Conservation (phyloP, 2,329 filamentous ascomycete genomes). For the Colletotrichum sp. region DNA sequence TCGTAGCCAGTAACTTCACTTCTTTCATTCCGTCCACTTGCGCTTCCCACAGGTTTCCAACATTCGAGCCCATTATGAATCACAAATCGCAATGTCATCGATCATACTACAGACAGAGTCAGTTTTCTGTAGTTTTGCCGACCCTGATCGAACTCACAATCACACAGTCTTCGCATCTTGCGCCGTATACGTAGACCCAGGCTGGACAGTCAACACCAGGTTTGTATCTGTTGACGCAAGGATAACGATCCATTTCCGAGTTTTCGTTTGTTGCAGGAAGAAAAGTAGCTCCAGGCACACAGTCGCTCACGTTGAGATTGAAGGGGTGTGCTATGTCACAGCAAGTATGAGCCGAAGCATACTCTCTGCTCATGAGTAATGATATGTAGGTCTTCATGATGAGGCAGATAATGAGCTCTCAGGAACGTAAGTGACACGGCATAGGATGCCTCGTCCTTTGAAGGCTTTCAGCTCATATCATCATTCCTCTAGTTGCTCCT, state of each 20-base stretch:
- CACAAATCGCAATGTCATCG: neutral
- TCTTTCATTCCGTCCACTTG: neutral
- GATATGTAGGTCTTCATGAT: neutral
- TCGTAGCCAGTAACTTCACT: no score
- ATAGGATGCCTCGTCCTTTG: neutral
- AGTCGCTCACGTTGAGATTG: rapidly evolving
- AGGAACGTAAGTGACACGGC: neutral
- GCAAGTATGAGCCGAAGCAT: rapidly evolving
- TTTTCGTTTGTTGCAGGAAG: neutral
- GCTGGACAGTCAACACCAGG: neutral
- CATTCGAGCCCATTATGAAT: neutral
- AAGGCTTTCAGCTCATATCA: neutral
- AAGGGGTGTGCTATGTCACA: neutral
- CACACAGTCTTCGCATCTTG: neutral
- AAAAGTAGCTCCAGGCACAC: rapidly evolving
- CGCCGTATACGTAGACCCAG: neutral
- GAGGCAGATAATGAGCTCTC: rapidly evolving
- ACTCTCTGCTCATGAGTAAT: neutral
- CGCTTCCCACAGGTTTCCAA: neutral
- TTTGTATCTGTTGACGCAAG: neutral
- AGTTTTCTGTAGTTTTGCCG: neutral
- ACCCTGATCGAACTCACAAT: neutral
- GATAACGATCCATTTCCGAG: neutral
- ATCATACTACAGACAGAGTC: neutral
- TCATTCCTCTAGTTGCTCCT: neutral